Percentiles rank a stretch among this genome's conserved stretches.
Conservation (phyloP, 2,329 filamentous ascomycete genomes). For the Venturia effusa region DNA sequence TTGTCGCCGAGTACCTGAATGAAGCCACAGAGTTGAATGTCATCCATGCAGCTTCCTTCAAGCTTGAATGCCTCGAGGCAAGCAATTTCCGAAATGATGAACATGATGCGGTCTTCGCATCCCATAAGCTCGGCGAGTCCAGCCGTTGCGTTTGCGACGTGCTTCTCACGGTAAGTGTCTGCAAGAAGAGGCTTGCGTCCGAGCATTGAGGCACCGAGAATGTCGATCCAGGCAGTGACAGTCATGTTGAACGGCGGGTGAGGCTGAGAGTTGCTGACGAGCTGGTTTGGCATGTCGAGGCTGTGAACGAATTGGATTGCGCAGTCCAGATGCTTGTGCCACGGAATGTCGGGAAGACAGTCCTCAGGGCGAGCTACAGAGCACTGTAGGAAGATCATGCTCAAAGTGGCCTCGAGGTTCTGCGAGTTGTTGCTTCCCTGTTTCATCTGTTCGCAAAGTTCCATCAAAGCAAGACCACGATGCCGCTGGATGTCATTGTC, state of each 20-base stretch:
- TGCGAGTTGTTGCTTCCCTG: constrained; percentile 72
- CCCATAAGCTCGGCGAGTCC: constrained; percentile 92
- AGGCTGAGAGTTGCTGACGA: constrained; percentile 48
- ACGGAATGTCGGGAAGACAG: constrained; percentile 79
- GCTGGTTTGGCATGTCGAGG: constrained; percentile 63
- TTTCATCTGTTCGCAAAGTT: constrained; percentile 72
- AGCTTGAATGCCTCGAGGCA: constrained; percentile 84
- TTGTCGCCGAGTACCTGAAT: constrained; percentile 80
- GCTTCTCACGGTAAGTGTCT: constrained; percentile 91
- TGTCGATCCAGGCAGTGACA: constrained; percentile 89
- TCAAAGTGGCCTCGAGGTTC: constrained; percentile 84
- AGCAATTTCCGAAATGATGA: constrained; percentile 92
- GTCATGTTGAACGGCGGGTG: constrained; percentile 92
- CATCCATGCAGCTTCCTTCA: constrained; percentile 58
- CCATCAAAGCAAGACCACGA: constrained; percentile 75
- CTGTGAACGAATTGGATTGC: constrained; percentile 76
- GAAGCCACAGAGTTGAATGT: constrained; percentile 78
- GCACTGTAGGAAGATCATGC: constrained; percentile 94
- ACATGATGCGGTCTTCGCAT: constrained; percentile 95
- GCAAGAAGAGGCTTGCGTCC: constrained; percentile 79
- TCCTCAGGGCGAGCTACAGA: constrained; percentile 81
- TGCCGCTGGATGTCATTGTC: constrained; percentile 89
- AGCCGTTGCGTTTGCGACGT: constrained; percentile 53
- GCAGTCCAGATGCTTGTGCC: constrained; percentile 95
- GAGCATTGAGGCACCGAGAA: constrained; percentile 86